phyloP scores from a whole-genome alignment of 2,329 filamentous ascomycete genomes.

The Fusarium verrucosum region DNA sequence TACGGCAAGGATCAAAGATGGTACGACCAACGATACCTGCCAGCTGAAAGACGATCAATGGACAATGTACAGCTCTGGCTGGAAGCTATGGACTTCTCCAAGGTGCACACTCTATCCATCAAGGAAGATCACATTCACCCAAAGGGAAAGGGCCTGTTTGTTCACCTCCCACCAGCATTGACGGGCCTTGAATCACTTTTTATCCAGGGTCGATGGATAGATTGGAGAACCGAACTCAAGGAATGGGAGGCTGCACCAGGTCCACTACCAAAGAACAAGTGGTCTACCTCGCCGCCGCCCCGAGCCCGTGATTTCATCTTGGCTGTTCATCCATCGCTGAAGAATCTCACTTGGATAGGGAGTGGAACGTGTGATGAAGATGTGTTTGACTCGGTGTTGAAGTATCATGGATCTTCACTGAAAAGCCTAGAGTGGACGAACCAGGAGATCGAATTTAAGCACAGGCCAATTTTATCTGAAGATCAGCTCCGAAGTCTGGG shows the following conservation, averaged over 20 bases:
- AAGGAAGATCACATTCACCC: neutral
- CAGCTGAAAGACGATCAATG: neutral
- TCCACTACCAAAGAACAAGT: neutral
- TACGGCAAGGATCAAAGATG: neutral
- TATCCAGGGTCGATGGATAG: constrained; percentile 2
- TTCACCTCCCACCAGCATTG: neutral
- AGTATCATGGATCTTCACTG: constrained; percentile 8
- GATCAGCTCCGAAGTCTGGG: constrained; percentile 4
- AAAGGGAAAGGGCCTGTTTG: neutral
- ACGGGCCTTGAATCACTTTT: neutral
- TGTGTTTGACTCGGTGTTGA: constrained; percentile 2
- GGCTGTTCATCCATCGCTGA: neutral
- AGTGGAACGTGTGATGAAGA: neutral
- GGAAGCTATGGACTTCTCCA: constrained; percentile 29
- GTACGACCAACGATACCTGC: neutral
- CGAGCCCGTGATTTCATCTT: constrained; percentile 10
- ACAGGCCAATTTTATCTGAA: neutral
- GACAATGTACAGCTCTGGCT: constrained; percentile 27
- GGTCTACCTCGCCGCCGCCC: rapidly evolving
- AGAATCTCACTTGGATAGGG: neutral
- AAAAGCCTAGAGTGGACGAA: constrained; percentile 19
- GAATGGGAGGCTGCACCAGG: neutral
- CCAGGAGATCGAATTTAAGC: neutral
- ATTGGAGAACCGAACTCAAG: neutral
- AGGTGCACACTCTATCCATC: constrained; percentile 14